phyloP scores from a whole-genome alignment of 768 basidiomycete genomes.

The Clavulina sp. region DNA sequence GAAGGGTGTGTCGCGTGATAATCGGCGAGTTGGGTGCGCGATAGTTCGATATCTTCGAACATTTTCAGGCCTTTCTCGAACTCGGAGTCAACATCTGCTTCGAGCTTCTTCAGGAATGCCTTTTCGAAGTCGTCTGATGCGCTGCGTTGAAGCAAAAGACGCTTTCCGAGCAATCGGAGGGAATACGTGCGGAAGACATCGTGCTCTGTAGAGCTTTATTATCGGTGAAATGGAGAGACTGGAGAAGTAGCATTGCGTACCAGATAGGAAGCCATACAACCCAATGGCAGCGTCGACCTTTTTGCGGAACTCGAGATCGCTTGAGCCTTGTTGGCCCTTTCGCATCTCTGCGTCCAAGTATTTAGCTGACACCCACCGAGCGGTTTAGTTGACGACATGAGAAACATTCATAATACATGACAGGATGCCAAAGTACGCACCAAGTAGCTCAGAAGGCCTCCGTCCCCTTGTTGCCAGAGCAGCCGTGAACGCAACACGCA shows the following conservation, averaged over 20 bases:
- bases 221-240: background rate
- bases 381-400: background rate
- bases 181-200: constrained; percentile 92
- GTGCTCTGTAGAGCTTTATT: constrained; percentile 37
- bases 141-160: constrained; percentile 64
- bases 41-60: constrained; percentile 80
- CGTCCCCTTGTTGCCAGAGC: constrained; percentile 56
- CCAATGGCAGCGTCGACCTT: constrained; percentile 48
- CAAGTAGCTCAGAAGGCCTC: constrained; percentile 80
- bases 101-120: constrained; percentile 67
- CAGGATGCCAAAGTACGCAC: constrained; percentile 7
- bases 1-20: constrained; percentile 29
- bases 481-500: constrained; percentile 48
- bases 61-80: constrained; percentile 89
- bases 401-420: background rate
- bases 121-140: constrained; percentile 81
- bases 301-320: constrained; percentile 43
- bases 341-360: constrained; percentile 78
- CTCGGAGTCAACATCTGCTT: constrained; percentile 79
- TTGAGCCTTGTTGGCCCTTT: constrained; percentile 55
- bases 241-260: constrained; percentile 11
- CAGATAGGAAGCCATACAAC: constrained; percentile 69
- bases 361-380: constrained; percentile 34
- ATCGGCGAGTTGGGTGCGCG: constrained; percentile 51
- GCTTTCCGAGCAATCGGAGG: constrained; percentile 72